Percentiles rank a stretch among this genome's conserved stretches.
Conservation (phyloP, 371 early-diverging fungal species). For the Mortierella sp. region DNA sequence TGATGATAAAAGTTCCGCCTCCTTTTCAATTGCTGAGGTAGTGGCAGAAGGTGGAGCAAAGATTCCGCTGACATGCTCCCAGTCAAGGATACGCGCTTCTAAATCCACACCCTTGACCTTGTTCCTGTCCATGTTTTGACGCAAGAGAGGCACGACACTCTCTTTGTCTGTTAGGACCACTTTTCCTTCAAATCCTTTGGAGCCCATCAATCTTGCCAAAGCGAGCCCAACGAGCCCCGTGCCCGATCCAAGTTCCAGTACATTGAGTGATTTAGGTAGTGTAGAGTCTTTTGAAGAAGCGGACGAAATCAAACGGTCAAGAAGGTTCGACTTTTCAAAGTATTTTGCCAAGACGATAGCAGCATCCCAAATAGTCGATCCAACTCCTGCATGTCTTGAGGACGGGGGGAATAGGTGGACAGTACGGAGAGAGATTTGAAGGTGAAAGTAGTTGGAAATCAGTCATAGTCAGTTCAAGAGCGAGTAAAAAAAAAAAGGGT, state of each 20-base stretch:
- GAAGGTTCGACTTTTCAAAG: constrained; percentile 38
- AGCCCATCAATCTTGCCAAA: constrained; percentile 41
- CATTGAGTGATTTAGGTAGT: constrained; percentile 11
- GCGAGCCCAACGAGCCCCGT: constrained; percentile 63
- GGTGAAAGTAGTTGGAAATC: no score
- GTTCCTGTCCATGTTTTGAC: constrained; percentile 55
- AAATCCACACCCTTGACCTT: constrained; percentile 19
- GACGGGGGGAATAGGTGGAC: background rate
- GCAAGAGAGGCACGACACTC: constrained; percentile 55
- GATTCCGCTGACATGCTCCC: constrained; percentile 46
- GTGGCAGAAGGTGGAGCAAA: background rate
- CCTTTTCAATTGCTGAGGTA: no score
- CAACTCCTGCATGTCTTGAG: constrained; percentile 53
- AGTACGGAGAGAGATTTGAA: background rate
- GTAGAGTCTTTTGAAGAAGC: background rate
- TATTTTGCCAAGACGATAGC: constrained; percentile 61
- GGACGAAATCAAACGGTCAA: background rate
- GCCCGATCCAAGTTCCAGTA: constrained; percentile 65
- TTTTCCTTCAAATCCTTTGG: constrained; percentile 9
- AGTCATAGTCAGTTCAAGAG: no score
- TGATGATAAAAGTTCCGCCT: no score
- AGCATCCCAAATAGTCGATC: constrained; percentile 63
- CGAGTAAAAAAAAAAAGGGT: no score
- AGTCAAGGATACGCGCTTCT: constrained; percentile 28
- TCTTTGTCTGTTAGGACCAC: constrained; percentile 59